phyloP scores from a whole-genome alignment of 1,139 yeast species.

The Yamadazyma aaseri region DNA sequence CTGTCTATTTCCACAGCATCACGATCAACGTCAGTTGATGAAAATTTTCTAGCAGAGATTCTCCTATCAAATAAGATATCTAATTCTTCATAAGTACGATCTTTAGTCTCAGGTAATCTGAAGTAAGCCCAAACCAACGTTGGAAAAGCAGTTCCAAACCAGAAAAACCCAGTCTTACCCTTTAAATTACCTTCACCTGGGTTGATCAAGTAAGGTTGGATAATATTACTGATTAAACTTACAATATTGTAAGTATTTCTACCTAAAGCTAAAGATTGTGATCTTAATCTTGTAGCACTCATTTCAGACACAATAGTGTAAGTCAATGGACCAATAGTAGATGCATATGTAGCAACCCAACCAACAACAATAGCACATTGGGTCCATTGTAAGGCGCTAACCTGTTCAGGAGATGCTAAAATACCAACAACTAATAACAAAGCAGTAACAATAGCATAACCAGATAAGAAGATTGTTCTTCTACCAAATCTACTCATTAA shows the following conservation, averaged over 20 bases:
- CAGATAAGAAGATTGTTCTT: slow-evolving; percentile 19
- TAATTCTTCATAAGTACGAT: slow-evolving; percentile 24
- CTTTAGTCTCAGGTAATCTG: slow-evolving; percentile 24
- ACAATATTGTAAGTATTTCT: slow-evolving; percentile 23
- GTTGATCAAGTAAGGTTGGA: slow-evolving; percentile 26
- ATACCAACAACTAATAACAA: slow-evolving; percentile 17
- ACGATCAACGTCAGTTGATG: slow-evolving; percentile 10
- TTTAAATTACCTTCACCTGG: slow-evolving; percentile 22
- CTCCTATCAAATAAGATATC: slow-evolving; percentile 23
- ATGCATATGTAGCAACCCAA: slow-evolving; percentile 25
- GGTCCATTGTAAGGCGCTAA: slow-evolving; percentile 21
- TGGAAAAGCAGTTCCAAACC: slow-evolving; percentile 42
- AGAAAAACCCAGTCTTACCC: slow-evolving; percentile 27
- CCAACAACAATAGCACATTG: slow-evolving; percentile 22
- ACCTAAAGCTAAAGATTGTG: slow-evolving; percentile 24
- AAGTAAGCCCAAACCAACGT: slow-evolving; percentile 23
- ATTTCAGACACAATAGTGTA: slow-evolving; percentile 24
- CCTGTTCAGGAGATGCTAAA: slow-evolving; percentile 15
- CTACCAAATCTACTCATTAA: slow-evolving; percentile 18
- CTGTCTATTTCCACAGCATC: slow-evolving; percentile 11
- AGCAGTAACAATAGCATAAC: slow-evolving; percentile 24
- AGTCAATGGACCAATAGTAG: slow-evolving; percentile 26
- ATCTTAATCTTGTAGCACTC: slow-evolving; percentile 24
- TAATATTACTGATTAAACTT: slow-evolving; percentile 19
- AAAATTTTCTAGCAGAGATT: slow-evolving; percentile 21